A percentile compares a stretch with the other conserved stretches of the same genome.
Conservation (phyloP, 768 basidiomycete genomes). For the Grammothele lineata region DNA sequence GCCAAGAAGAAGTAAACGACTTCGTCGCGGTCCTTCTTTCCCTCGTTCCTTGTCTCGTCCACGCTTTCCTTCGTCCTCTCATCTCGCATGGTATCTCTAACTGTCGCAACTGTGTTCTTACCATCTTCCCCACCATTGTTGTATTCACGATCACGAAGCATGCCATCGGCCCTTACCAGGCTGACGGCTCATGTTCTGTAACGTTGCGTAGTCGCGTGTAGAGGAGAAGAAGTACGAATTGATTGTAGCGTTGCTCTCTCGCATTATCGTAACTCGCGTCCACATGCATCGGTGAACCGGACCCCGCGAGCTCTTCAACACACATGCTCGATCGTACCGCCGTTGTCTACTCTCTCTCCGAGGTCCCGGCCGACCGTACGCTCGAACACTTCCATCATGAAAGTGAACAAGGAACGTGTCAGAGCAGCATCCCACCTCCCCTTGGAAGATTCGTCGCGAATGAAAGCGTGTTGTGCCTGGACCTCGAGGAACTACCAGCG, state of each 20-base stretch:
- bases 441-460: slow-evolving; percentile 88
- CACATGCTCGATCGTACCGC: slow-evolving; percentile 67
- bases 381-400: slow-evolving; percentile 93
- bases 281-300: neutral
- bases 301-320: slow-evolving; percentile 41
- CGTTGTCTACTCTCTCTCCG: slow-evolving; percentile 52
- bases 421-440: slow-evolving; percentile 96
- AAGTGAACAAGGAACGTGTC: slow-evolving; percentile 70
- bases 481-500: slow-evolving; percentile 80
- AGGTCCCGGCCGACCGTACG: slow-evolving; percentile 83
- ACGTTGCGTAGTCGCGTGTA: slow-evolving; percentile 23
- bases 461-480: slow-evolving; percentile 96
- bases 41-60: slow-evolving; percentile 37
- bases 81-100: slow-evolving; percentile 32
- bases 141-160: slow-evolving; percentile 33
- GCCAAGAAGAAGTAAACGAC: slow-evolving; percentile 87
- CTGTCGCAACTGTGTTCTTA: slow-evolving; percentile 30
- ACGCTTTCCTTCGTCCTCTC: slow-evolving; percentile 39
- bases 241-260: slow-evolving; percentile 22
- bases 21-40: slow-evolving; percentile 41
- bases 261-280: slow-evolving; percentile 2
- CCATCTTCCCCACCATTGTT: slow-evolving; percentile 27
- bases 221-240: slow-evolving; percentile 29
- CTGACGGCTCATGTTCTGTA: slow-evolving; percentile 30
- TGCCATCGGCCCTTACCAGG: slow-evolving; percentile 23